Base-by-base conservation (phyloP, 495 filamentous ascomycete species). In the Tuber calosporum region DNA sequence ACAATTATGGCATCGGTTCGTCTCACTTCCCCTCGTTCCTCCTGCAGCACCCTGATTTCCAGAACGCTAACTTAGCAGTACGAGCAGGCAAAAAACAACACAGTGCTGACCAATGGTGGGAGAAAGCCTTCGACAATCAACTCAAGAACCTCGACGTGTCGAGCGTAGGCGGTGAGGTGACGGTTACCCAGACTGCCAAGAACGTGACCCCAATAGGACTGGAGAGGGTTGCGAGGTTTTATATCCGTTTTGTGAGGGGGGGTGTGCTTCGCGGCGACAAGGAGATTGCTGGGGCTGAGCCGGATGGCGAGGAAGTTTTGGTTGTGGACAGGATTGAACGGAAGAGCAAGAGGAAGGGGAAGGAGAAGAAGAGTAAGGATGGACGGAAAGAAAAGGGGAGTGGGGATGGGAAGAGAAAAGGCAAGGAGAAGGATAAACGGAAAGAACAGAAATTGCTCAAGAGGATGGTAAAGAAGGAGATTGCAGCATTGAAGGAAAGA, bases 61-160 rank as follows among this genome's bases (percentile, higher is more conserved):
- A 20, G 13, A 38, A 38, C 39, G 22, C 72, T 79, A 42, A 77
- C 37, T 36, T 34, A 13, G 68, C 26, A 45, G 36, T 53, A 62
- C 45, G 53, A 17, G 53, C 53, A 80, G 79, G 79, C 22, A 80
- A 80, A 43, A 80, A 80, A 48, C 71, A 80, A 69, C 79, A 80
- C 37, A 75, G 75, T 2, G 72, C 79, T 8, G 79, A 81, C 68
- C 76, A 79, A 66, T 81, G 79, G 79, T 81, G 79, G 79, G 76
- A 79, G 41, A 75, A 70, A 41, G 79, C 79, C 40, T 81, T 81
- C 62, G 79, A 81, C 36, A 81, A 79, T 45, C 76, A 79, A 30
- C 79, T 81, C 53, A 81, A 81, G 69, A 81, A 79, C 15, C 79
- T 81, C 41, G 72, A 81, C 26, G 79, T 81, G 36, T 68, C 76